Base-by-base conservation (phyloP, 805 yeast species). In the Torulaspora gathmanii region DNA sequence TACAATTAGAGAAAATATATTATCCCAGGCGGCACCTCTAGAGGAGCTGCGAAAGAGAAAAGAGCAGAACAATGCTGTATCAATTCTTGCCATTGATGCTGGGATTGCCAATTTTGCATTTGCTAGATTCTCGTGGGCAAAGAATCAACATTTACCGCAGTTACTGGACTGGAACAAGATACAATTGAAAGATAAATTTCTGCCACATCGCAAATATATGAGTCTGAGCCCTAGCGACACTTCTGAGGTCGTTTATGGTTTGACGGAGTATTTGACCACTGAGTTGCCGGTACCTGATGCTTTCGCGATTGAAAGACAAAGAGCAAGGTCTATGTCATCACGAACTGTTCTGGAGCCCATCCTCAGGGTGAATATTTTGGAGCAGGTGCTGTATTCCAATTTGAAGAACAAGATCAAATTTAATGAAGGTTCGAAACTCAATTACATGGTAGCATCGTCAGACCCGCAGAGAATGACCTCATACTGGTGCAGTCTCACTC, bases 231-330 rank as follows among this genome's bases (percentile, higher is more conserved):
- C 70, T 1, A 8, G 19, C 0, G 46, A 46, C 2, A 63, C 61
- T 30, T 55, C 63, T 1, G 30, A 52, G 3, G 50, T 62, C 2
- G 57, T 61, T 3, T 46, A 48, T 11, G 47, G 48, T 4, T 49
- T 68, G 3, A 59, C 64, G 0, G 58, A 67, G 12, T 42, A 57
- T 19, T 47, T 67, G 10, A 56, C 60, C 2, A 17, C 42, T 1
- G 43, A 46, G 3, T 36, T 48, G 2, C 33, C 47, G 1, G 25
- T 48, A 0, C 74, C 79, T 0, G 73, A 73, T 46, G 56, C 71
- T 2, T 68, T 77, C 2, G 54, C 80, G 9, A 63, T 81, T 2
- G 87, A 82, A 53, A 56, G 79, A 45, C 87, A 82, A 57, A 55
- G 86, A 31, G 67, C 74, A 33, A 67, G 86, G 40, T 69, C 78